Evolutionary conservation across 257 asterid genomes (phyloP), one percentile per base, ranked within the genome.

Genomic region (Catharanthus roseus): DNA sequence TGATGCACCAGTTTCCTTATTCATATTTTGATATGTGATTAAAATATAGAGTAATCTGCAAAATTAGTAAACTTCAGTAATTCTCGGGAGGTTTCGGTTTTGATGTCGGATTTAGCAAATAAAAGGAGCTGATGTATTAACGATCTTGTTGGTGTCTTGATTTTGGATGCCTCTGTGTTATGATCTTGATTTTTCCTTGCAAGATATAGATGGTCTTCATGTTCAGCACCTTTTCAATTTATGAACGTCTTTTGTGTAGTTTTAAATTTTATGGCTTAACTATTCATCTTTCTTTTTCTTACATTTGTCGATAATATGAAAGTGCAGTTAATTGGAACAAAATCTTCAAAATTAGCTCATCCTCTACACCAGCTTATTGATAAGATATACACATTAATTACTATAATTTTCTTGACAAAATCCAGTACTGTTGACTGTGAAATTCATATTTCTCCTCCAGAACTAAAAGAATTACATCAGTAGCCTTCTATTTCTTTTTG

Each of bases 111-210:
- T 24, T 53, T 47, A 24, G 72, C 10, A 16, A 64, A 24, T 58
- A 24, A 11, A 50, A 26, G n/a, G 33, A 45, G 36, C 24, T 73
- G 12, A 39, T 39, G 55, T 26, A 29, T 39, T 33, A 12, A 6
- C 11, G 24, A 34, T 70, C 29, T 41, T 38, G 19, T 57, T 57
- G 6, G 5, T 36, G n/a, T 19, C 29, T 24, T 55, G 41, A 63
- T 55, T 56, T 23, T 54, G 7, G 41, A 2, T 16, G 19, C 18
- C 31, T 23, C 7, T 38, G 7, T 38, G 41, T 38, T 2, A 23
- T n/a, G 29, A 1, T 51, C 68, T 56, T 56, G 73, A n/a, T 56
- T 66, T 42, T 56, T 10, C 50, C 68, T 31, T 39, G 45, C 62
- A 0, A 64, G 56, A 24, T 42, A 9, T 42, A 10, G 19, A 24